Conservation (phyloP, 192 early-diverging fungal species). For the Radiomyces spectabilis region DNA sequence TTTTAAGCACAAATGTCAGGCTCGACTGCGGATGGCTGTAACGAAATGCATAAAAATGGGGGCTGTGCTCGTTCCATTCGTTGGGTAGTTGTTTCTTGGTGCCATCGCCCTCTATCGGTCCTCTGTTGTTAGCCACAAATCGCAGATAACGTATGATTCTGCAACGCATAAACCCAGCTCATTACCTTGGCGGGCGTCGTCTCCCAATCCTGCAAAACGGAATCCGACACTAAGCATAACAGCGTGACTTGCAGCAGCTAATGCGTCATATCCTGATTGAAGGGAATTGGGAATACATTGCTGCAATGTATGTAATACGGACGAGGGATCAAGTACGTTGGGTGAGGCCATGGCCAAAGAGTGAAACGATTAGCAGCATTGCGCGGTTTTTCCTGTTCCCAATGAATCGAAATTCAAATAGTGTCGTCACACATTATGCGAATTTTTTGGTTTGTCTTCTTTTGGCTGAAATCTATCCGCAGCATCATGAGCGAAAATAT, state of each 20-base stretch:
- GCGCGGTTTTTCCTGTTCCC: no score
- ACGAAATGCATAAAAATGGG: constrained; percentile 52
- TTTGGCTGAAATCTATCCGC: no score
- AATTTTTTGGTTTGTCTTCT: no score
- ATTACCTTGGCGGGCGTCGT: constrained; percentile 37
- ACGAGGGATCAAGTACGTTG: constrained; percentile 23
- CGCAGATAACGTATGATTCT: no score
- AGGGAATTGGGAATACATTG: constrained; percentile 1
- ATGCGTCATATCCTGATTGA: constrained; percentile 36
- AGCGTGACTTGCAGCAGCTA: constrained; percentile 46
- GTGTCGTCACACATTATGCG: no score
- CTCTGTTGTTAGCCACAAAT: no score
- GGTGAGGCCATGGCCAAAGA: not conserved
- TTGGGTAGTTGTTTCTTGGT: constrained; percentile 31
- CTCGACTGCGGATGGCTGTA: constrained; percentile 61
- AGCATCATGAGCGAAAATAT: no score
- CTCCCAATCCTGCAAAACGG: constrained; percentile 51
- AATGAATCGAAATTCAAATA: no score
- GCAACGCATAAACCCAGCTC: not conserved
- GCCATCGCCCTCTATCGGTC: constrained; percentile 12
- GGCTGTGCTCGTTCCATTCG: constrained; percentile 51
- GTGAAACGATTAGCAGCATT: no score
- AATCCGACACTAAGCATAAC: constrained; percentile 60
- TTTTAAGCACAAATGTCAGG: constrained; percentile 62
- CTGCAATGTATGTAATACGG: constrained; percentile 10